Evolutionary conservation across 148 eudicot species (phyloP), one percentile per base, ranked within the genome.

Genomic region (Chenopodium quinoa): DNA sequence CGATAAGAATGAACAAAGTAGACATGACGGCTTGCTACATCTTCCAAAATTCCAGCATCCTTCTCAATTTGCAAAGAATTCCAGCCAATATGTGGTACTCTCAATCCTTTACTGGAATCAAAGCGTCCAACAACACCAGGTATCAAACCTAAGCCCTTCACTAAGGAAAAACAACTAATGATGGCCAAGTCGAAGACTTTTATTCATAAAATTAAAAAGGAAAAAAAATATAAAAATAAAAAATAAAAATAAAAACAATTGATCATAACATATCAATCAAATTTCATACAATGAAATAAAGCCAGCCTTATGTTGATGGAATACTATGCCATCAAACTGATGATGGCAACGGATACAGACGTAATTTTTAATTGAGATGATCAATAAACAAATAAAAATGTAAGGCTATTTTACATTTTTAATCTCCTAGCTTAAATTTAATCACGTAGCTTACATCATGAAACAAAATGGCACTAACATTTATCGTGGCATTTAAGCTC

Each of bases 1-100:
- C 98, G 99, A 78, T 96, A 96, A 77, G 99, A 96, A 79, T 96
- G 99, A 78, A 96, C 99, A 80, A 97, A 97, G 85, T 97, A 97
- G 83, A 97, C 97, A 90, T 97, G 99, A 64, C 87, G 89, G 79
- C 85, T 85, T 70, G 87, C 92, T 81, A 94, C 85, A 80, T 91
- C 95, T 84, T 90, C 93, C 89, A 97, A 87, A 67, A 97, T 90
- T 66, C 88, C 90, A 77, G 94, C 85, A 71, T 91, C 92, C 78
- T 93, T 79, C 68, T 75, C 79, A 56, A 92, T 84, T 84, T 92
- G 86, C 86, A 97, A 76, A 64, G 94, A 92, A 85, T 94, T 92
- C 98, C 99, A 94, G 82, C 99, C 98, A 83, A 97, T 92, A 82
- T 97, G 99, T 75, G 99, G 99, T 80, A 97, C 97, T 84, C 86